Conservation (phyloP, 2,329 filamentous ascomycete species). For the Cercospora zeina region DNA sequence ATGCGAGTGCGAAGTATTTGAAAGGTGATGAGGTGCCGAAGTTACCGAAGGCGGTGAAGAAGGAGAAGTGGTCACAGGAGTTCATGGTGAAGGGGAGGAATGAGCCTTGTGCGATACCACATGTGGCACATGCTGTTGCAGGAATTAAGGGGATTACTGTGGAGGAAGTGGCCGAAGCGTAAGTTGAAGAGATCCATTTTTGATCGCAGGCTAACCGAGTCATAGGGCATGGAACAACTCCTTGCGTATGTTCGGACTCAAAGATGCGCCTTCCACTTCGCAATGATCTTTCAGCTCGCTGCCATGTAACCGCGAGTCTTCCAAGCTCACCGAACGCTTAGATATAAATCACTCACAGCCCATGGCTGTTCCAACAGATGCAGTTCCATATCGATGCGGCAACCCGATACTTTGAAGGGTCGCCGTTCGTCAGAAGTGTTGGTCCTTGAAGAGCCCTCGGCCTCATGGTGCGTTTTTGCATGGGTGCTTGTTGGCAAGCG, state of each 20-base stretch:
- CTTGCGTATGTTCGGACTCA: conserved; percentile 73
- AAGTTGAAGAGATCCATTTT: conserved; percentile 40
- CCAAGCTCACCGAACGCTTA: neutral
- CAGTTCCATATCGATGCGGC: neutral
- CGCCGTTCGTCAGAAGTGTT: neutral
- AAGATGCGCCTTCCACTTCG: conserved; percentile 41
- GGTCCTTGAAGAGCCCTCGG: too few species aligned
- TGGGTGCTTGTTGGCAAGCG: neutral
- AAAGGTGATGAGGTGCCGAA: conserved; percentile 61
- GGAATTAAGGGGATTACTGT: conserved; percentile 76
- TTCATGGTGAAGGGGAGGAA: conserved; percentile 93
- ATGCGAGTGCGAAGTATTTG: conserved; percentile 77
- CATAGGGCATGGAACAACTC: conserved; percentile 75
- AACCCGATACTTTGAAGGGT: neutral
- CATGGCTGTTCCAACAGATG: neutral
- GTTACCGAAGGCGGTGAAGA: conserved; percentile 83
- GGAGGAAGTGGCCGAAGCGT: conserved; percentile 80
- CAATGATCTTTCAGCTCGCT: neutral
- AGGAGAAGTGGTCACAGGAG: conserved; percentile 88
- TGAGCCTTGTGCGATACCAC: conserved; percentile 82
- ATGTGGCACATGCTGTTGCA: conserved; percentile 86
- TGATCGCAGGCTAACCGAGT: conserved; percentile 29
- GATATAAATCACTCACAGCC: neutral
- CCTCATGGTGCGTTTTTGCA: neutral
- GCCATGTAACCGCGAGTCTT: neutral